Evolutionary conservation across 2,329 filamentous ascomycete species (phyloP).

Genomic region (Zymoseptoria crescenta): DNA sequence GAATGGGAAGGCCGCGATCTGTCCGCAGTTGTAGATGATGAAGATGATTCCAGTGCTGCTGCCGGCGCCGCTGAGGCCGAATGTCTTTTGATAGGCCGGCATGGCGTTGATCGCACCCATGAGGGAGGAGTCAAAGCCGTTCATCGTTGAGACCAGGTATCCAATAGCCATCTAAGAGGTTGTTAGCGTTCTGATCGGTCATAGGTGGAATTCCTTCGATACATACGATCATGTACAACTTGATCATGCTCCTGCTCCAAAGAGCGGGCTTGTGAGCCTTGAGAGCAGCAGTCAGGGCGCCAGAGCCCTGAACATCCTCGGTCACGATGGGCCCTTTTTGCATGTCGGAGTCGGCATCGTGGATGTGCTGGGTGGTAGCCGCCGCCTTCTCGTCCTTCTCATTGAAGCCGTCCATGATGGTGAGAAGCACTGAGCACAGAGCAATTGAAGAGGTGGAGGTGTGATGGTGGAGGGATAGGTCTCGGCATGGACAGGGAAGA

Average conservation of each 20-base stretch:
- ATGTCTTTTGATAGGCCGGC: constrained; percentile 43
- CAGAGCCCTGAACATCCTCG: constrained; percentile 17
- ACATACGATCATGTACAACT: constrained; percentile 17
- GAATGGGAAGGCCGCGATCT: constrained; percentile 44
- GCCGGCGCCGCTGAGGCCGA: constrained; percentile 41
- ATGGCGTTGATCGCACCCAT: constrained; percentile 49
- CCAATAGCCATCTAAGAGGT: constrained; percentile 11
- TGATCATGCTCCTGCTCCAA: constrained; percentile 19
- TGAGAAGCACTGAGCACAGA: neutral
- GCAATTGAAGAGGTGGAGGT: neutral
- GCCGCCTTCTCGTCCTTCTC: constrained; percentile 33
- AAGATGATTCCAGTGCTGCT: constrained; percentile 43
- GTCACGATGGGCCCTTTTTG: constrained; percentile 14
- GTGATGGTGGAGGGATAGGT: neutral
- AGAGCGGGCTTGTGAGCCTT: constrained; percentile 15
- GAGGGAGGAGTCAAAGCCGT: constrained; percentile 28
- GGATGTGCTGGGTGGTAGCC: constrained; percentile 10
- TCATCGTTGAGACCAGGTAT: constrained; percentile 19
- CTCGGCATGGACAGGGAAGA: neutral
- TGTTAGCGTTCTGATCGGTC: neutral
- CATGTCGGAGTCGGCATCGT: constrained; percentile 13
- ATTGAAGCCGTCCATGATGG: constrained; percentile 38
- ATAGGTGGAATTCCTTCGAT: neutral
- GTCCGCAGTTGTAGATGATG: constrained; percentile 40
- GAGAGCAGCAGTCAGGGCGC: constrained; percentile 18